Conservation (phyloP, 2,329 filamentous ascomycete genomes). For the Colletotrichum sansevieriae region DNA sequence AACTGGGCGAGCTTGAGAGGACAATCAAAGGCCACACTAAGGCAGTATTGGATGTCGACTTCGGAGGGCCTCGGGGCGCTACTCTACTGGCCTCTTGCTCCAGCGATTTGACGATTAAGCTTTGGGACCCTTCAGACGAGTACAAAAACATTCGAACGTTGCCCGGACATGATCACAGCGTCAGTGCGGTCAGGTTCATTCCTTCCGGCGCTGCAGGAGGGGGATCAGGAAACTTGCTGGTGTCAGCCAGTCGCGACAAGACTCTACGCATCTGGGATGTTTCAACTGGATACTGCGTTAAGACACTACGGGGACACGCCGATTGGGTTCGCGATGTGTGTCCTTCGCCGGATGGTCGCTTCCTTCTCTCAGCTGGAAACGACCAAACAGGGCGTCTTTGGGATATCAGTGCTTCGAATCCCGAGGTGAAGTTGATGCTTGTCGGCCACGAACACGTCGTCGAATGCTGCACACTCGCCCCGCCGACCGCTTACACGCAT, state of each 20-base stretch:
- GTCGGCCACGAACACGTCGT: constrained; percentile 89
- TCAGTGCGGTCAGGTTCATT: constrained; percentile 89
- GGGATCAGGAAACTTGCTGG: constrained; percentile 85
- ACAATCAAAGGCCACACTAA: constrained; percentile 95
- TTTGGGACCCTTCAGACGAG: constrained; percentile 92
- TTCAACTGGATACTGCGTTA: constrained; percentile 91
- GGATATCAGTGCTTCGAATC: constrained; percentile 79
- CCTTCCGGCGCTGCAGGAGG: constrained; percentile 85
- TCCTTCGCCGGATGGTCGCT: constrained; percentile 86
- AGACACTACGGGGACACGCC: constrained; percentile 86
- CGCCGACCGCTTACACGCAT: constrained; percentile 81
- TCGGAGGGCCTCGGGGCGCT: constrained; percentile 84
- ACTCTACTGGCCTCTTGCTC: constrained; percentile 81
- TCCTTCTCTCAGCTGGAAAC: constrained; percentile 84
- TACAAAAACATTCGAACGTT: constrained; percentile 96
- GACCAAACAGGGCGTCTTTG: constrained; percentile 87
- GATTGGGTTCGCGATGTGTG: constrained; percentile 94
- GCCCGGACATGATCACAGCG: constrained; percentile 91
- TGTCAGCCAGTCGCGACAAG: constrained; percentile 87
- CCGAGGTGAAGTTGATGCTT: constrained; percentile 83
- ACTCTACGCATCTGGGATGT: constrained; percentile 93
- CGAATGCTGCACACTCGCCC: constrained; percentile 89
- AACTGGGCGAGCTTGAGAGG: constrained; percentile 88
- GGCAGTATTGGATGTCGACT: constrained; percentile 89
- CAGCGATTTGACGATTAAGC: constrained; percentile 91